Evolutionary conservation across 768 basidiomycete genomes (phyloP).

Genomic region (Mycena vitilis): DNA sequence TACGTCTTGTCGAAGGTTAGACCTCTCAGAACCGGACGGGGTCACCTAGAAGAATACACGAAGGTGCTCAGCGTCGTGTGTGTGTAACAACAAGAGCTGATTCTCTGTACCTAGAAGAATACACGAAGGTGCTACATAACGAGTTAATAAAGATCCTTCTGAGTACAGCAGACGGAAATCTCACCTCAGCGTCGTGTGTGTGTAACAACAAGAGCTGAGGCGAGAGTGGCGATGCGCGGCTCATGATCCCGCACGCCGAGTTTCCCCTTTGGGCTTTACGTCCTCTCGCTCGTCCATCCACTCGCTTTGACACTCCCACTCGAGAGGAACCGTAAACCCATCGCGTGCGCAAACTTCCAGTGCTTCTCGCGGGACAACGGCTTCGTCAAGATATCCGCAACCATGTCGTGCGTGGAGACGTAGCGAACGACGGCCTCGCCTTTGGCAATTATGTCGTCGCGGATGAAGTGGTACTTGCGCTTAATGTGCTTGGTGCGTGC

Average conservation of each 20-base stretch:
- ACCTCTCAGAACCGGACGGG: too few species aligned
- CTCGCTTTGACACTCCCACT: conserved; percentile 1
- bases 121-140: too few species aligned
- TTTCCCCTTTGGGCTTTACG: background rate
- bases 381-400: conserved; percentile 3
- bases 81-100: too few species aligned
- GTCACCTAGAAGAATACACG: too few species aligned
- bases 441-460: background rate
- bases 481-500: conserved; percentile 10
- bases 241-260: background rate
- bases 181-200: too few species aligned
- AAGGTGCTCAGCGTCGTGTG: too few species aligned
- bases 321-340: conserved; percentile 7
- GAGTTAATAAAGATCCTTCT: too few species aligned
- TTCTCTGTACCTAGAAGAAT: too few species aligned
- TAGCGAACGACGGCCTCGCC: background rate
- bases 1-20: too few species aligned
- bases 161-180: too few species aligned
- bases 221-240: background rate
- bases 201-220: too few species aligned
- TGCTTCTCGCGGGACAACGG: conserved; percentile 4
- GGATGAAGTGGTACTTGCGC: conserved; percentile 1
- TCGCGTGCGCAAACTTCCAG: background rate
- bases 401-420: conserved; percentile 3
- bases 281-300: background rate